Evolutionary conservation across 495 filamentous ascomycete genomes (phyloP).

Genomic region (Talaromyces nanjingensis): DNA sequence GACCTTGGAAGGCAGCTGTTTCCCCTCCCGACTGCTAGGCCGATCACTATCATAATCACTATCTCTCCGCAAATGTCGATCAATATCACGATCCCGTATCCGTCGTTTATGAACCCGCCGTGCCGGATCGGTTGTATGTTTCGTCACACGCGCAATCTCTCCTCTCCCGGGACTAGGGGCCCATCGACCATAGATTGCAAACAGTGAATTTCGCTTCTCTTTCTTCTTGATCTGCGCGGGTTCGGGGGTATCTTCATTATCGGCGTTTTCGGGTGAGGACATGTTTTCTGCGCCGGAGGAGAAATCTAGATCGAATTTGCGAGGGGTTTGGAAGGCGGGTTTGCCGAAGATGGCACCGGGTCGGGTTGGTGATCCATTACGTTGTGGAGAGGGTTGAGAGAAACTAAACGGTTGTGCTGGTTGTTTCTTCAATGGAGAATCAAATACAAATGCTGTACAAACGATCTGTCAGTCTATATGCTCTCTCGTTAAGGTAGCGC

Average conservation of each 20-base stretch:
- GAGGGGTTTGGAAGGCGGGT: conserved; percentile 71
- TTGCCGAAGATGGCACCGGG: conserved; percentile 49
- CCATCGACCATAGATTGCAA: conserved; percentile 37
- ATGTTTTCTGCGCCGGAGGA: conserved; percentile 74
- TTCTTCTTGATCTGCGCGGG: conserved; percentile 33
- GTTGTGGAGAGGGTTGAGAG: conserved; percentile 26
- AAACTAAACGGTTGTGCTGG: conserved; percentile 32
- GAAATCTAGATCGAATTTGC: conserved; percentile 62
- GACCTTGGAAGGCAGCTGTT: conserved; percentile 14
- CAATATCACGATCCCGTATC: conserved; percentile 37
- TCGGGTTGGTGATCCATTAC: conserved; percentile 17
- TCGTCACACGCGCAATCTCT: conserved; percentile 45
- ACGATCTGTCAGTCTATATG: conserved; percentile 10
- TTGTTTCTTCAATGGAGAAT: conserved; percentile 43
- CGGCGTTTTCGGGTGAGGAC: conserved; percentile 66
- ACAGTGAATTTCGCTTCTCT: conserved; percentile 37
- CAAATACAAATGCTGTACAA: conserved; percentile 42
- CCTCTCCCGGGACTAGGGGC: conserved; percentile 49
- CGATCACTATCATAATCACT: conserved; percentile 55
- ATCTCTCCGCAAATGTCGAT: conserved; percentile 36
- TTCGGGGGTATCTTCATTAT: conserved; percentile 67
- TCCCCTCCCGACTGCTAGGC: conserved; percentile 36
- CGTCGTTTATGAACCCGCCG: conserved; percentile 49
- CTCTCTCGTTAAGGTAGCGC: neutral
- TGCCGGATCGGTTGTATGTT: conserved; percentile 46